Evolutionary conservation across 352 stramenopile genomes (phyloP).

Genomic region (Globisporangium takayamanum): DNA sequence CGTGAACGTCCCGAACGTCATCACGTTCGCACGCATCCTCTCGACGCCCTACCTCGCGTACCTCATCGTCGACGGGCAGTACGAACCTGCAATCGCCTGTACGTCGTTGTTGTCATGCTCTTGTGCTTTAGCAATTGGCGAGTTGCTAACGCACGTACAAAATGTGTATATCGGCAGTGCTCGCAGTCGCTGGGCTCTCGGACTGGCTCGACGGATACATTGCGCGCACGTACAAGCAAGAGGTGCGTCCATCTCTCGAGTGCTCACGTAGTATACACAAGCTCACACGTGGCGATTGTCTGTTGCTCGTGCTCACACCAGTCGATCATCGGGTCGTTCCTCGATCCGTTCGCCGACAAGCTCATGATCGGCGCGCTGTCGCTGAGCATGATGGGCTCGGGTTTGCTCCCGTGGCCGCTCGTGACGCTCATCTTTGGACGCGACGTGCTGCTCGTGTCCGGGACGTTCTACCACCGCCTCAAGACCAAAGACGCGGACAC

Average conservation of each 20-base stretch:
- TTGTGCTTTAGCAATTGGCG: background rate
- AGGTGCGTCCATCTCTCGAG: conserved; percentile 19
- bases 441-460: conserved; percentile 63
- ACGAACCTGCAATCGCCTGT: conserved; percentile 64
- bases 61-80: conserved; percentile 62
- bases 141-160: background rate
- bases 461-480: conserved; percentile 71
- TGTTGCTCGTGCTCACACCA: conserved; percentile 5
- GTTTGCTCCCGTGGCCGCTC: conserved; percentile 53
- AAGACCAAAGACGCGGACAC: conserved; percentile 63
- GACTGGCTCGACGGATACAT: conserved; percentile 84
- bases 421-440: conserved; percentile 67
- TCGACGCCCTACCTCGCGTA: conserved; percentile 72
- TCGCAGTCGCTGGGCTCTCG: conserved; percentile 62
- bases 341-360: conserved; percentile 82
- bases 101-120: conserved; percentile 7
- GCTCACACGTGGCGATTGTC: background rate
- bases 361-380: conserved; percentile 70
- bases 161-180: conserved; percentile 24
- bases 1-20: conserved; percentile 72
- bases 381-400: conserved; percentile 65
- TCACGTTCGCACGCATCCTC: conserved; percentile 72
- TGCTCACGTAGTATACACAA: no score
- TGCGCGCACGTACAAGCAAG: conserved; percentile 62
- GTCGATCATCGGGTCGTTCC: conserved; percentile 76